Base-by-base conservation (phyloP, 208 protist species). In the Naegleria gruberi region DNA sequence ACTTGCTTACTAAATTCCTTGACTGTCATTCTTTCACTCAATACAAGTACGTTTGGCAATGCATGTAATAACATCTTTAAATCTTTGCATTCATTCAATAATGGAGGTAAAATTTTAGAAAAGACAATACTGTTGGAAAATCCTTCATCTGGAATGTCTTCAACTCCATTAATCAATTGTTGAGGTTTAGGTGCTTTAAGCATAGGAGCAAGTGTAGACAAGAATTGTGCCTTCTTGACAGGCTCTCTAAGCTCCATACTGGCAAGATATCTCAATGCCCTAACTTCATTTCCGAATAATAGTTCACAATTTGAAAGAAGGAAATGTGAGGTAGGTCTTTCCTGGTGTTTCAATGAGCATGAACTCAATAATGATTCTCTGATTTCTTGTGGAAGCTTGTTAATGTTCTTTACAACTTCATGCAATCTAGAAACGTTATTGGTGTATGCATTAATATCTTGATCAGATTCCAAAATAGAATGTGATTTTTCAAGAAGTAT, bases 161-260 rank as follows among this genome's bases (percentile, higher is more conserved):
- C 30, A 37, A 77, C 65, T 37, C 30, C 30, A 77, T 77, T 77
- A n/a, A 30, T n/a, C 30, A 77, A 37, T 77, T 77, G 65, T 37
- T 10, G 10, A 17, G 83, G 26, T 55, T 45, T 55, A 12, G 83
- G 19, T 40, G 41, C n/a, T 87, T 87, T 87, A 12, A 87, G 23
- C 83, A 87, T 87, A 4, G 41, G 83, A 55, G 26, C 12, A 8
- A 87, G n/a, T 19, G 83, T 57, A 17, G 23, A 23, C 2, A 90
- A 90, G n/a, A 90, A 90, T 26, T 65, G 40, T 40, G 77, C 87
- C 30, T 90, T 90, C 40, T 85, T 90, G 7, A 90, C 87, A 17
- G 43, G 87, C 34, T 90, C 87, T 55, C 77, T 90, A 44, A 85
- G 47, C 12, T 85, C 44, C 46, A 90, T 55, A 77, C 77, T 90